A percentile compares a stretch with the other conserved stretches of the same genome.
phyloP scores from a whole-genome alignment of 768 basidiomycete species.

The Boletus reticuloceps region DNA sequence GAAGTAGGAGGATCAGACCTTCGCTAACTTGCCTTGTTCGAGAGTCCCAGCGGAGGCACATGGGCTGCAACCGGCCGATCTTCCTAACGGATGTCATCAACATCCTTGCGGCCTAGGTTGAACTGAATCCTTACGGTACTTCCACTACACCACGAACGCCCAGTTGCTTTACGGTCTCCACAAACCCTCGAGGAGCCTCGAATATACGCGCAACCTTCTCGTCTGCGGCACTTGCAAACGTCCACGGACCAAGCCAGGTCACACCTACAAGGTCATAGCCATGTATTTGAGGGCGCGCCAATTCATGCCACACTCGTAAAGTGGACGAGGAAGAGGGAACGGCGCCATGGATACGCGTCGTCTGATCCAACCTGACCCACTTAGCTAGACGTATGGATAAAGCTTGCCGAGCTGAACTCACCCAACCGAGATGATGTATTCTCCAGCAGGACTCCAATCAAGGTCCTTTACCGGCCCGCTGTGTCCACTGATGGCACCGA shows the following conservation, averaged over 20 bases:
- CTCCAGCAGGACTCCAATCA: slow-evolving; percentile 83
- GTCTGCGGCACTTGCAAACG: slow-evolving; percentile 89
- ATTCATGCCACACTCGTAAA: slow-evolving; percentile 69
- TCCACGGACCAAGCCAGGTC: slow-evolving; percentile 69
- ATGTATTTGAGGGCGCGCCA: slow-evolving; percentile 92
- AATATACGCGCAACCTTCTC: slow-evolving; percentile 96
- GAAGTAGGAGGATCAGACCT: slow-evolving; percentile 38
- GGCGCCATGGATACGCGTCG: slow-evolving; percentile 82
- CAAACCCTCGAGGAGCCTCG: slow-evolving; percentile 82
- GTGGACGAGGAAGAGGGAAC: slow-evolving; percentile 24
- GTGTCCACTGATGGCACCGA: slow-evolving; percentile 84
- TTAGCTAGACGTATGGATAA: neutral
- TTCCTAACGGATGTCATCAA: slow-evolving; percentile 37
- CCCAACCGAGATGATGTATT: slow-evolving; percentile 86
- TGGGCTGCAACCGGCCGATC: slow-evolving; percentile 74
- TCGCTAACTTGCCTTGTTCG: slow-evolving; percentile 88
- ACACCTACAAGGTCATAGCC: slow-evolving; percentile 90
- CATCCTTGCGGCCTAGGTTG: neutral
- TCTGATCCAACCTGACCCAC: slow-evolving; percentile 75
- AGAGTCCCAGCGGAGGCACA: slow-evolving; percentile 90
- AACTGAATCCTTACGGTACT: slow-evolving; percentile 42
- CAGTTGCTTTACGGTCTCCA: slow-evolving; percentile 55
- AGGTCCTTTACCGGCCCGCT: slow-evolving; percentile 74
- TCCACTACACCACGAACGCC: slow-evolving; percentile 46
- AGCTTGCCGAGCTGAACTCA: slow-evolving; percentile 34